phyloP scores from a whole-genome alignment of 2,329 filamentous ascomycete species.

The Stagonosporopsis vannaccii region DNA sequence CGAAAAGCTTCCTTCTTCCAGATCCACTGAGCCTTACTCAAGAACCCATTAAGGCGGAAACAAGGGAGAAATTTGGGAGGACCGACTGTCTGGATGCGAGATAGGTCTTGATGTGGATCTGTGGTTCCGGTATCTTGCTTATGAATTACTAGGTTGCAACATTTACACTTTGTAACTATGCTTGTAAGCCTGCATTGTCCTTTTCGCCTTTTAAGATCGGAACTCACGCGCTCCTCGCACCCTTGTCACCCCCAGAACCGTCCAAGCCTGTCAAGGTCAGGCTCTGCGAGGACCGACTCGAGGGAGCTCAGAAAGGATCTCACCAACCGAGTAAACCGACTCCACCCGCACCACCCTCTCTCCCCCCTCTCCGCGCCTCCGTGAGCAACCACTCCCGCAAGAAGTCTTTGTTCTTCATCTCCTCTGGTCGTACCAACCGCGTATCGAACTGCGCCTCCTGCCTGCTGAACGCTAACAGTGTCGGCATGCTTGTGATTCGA shows the following conservation, averaged over 20 bases:
- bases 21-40: too few species aligned
- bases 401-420: constrained; percentile 55
- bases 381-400: constrained; percentile 56
- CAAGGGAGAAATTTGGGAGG: too few species aligned
- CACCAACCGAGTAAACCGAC: constrained; percentile 50
- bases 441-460: constrained; percentile 59
- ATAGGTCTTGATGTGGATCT: too few species aligned
- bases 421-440: constrained; percentile 52
- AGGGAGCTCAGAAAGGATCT: background rate
- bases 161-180: too few species aligned
- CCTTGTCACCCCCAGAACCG: constrained; percentile 10
- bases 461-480: constrained; percentile 58
- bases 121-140: too few species aligned
- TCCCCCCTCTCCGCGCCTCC: constrained; percentile 56
- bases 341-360: constrained; percentile 55
- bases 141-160: too few species aligned
- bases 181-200: background rate
- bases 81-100: too few species aligned
- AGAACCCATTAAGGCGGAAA: too few species aligned
- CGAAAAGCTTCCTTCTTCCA: too few species aligned
- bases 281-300: background rate
- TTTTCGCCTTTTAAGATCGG: too few species aligned
- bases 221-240: background rate
- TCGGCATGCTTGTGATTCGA: constrained; percentile 57
- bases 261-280: constrained; percentile 15